phyloP scores from a whole-genome alignment of 2,329 filamentous ascomycete genomes.

The Phaeosphaeria sp. region DNA sequence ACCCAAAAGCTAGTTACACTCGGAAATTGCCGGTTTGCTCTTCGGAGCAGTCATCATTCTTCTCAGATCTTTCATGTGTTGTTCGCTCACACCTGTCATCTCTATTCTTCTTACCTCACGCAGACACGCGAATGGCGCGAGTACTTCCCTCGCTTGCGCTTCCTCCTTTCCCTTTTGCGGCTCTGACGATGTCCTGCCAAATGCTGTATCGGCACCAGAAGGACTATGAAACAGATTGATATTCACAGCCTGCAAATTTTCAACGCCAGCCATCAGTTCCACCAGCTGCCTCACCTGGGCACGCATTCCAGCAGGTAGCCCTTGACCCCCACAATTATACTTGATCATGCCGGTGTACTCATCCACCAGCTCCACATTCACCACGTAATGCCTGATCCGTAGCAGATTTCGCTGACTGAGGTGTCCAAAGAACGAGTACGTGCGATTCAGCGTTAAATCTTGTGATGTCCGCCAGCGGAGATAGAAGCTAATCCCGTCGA shows the following conservation, averaged over 20 bases:
- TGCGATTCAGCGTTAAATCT: constrained; percentile 49
- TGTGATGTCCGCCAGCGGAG: constrained; percentile 53
- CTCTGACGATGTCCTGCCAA: constrained; percentile 35
- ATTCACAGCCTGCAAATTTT: constrained; percentile 32
- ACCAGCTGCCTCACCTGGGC: constrained; percentile 52
- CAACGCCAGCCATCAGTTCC: constrained; percentile 39
- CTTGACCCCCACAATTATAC: constrained; percentile 56
- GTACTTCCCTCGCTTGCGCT: constrained; percentile 48
- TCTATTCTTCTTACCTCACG: constrained; percentile 43
- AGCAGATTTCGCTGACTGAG: constrained; percentile 51
- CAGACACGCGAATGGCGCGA: constrained; percentile 51
- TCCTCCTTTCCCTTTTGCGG: constrained; percentile 44
- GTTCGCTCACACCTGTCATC: constrained; percentile 49
- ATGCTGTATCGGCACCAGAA: constrained; percentile 29
- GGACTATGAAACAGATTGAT: constrained; percentile 27
- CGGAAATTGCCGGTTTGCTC: constrained; percentile 12
- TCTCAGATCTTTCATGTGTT: constrained; percentile 45
- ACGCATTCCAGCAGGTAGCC: constrained; percentile 51
- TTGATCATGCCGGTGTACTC: constrained; percentile 60
- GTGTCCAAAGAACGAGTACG: constrained; percentile 51
- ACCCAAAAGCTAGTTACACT: constrained; percentile 1
- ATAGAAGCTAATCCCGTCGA: constrained; percentile 52
- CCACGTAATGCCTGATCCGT: constrained; percentile 50
- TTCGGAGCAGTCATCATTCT: constrained; percentile 34
- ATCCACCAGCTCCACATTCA: constrained; percentile 57